These are phyloP conservation scores for Peniophora sp. DNA, from an alignment of 1,284 basidiomycete genomes.

Conservation along the genomic window DNA sequence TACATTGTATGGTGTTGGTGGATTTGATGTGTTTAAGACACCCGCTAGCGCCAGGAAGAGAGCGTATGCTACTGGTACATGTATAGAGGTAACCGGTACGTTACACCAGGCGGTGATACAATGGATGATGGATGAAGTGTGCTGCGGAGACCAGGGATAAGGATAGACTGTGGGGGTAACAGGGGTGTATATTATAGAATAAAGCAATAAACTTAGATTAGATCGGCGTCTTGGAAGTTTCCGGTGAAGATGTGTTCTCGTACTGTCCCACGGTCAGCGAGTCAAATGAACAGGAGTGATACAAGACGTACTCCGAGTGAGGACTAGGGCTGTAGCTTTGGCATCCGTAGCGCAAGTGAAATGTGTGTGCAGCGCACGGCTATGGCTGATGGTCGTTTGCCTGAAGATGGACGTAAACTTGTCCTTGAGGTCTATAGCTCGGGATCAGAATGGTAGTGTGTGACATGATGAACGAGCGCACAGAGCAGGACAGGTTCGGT, in stretches of 20 bases:
- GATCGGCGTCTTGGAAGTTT: slow-evolving; percentile 16
- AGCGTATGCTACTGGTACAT: too few species aligned
- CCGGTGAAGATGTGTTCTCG: slow-evolving; percentile 25
- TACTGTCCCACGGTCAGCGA: slow-evolving; percentile 22
- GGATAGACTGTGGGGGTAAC: background rate
- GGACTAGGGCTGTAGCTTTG: slow-evolving; percentile 36
- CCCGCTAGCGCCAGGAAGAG: too few species aligned
- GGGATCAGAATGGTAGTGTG: background rate
- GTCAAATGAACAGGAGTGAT: background rate
- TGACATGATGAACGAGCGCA: slow-evolving; percentile 21
- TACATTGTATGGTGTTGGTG: too few species aligned
- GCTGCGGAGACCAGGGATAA: background rate
- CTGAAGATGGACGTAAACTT: slow-evolving; percentile 44
- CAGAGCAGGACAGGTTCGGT: slow-evolving; percentile 44
- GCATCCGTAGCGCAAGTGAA: slow-evolving; percentile 52
- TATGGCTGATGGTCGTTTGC: slow-evolving; percentile 33
- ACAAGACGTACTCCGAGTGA: slow-evolving; percentile 33
- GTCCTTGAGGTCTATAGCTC: slow-evolving; percentile 35
- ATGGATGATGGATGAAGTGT: background rate
- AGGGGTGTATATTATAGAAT: background rate
- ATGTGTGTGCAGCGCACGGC: slow-evolving; percentile 41
- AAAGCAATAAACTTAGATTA: background rate
- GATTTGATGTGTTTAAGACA: too few species aligned
- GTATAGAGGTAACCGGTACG: too few species aligned
- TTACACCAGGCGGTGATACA: background rate